Percentiles rank a stretch among this genome's conserved stretches.
Conservation (phyloP, 1,284 basidiomycete genomes). For the Agaricales sp. region DNA sequence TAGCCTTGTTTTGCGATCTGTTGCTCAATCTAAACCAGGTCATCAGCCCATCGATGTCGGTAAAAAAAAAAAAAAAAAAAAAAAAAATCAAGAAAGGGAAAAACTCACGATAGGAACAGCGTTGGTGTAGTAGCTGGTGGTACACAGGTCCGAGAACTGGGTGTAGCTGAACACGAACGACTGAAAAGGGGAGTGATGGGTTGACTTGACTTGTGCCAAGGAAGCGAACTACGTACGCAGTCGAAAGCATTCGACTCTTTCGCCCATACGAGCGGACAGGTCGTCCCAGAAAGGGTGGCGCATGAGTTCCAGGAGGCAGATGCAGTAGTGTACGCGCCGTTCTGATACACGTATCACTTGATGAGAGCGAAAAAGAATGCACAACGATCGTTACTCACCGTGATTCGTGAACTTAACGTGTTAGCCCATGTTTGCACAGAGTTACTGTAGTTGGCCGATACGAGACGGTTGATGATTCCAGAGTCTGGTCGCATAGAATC, state of each 20-base stretch:
- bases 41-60: too few relatives aligned
- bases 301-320: conserved; percentile 14
- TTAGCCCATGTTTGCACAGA: background rate
- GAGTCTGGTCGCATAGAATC: background rate
- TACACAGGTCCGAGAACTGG: conserved; percentile 35
- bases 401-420: background rate
- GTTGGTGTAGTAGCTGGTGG: conserved; percentile 32
- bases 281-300: conserved; percentile 28
- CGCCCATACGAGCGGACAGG: conserved; percentile 45
- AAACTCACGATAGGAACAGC: conserved; percentile 38
- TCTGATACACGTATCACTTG: background rate
- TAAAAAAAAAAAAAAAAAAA: too few relatives aligned
- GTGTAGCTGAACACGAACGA: conserved; percentile 37
- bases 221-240: conserved; percentile 23
- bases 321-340: background rate
- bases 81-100: too few relatives aligned
- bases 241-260: conserved; percentile 38
- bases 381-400: too few relatives aligned
- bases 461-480: too few relatives aligned
- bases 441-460: too few relatives aligned
- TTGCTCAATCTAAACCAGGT: too few relatives aligned
- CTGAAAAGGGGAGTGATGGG: conserved; percentile 17
- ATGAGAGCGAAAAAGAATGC: background rate
- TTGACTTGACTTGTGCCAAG: conserved; percentile 3
- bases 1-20: conserved; percentile 48